Evolutionary conservation across 1,284 basidiomycete genomes (phyloP).

Genomic region (Omphalotus olearius): DNA sequence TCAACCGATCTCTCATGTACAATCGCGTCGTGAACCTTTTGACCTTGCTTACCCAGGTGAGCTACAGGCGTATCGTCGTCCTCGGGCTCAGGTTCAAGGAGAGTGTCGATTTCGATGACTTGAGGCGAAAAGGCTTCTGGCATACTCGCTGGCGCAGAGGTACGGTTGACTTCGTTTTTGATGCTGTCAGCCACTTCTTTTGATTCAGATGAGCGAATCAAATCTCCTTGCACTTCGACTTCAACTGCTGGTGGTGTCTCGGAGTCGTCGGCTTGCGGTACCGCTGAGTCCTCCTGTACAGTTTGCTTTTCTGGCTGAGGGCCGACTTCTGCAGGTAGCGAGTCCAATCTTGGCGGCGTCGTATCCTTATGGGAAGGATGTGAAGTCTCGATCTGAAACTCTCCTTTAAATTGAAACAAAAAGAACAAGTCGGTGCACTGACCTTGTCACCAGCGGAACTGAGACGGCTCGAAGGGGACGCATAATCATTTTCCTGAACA

Average conservation of each 20-base stretch:
- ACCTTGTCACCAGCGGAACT: neutral
- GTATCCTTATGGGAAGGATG: no score
- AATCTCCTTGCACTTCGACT: neutral
- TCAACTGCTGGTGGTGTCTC: neutral
- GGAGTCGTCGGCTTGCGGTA: neutral
- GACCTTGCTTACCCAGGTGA: neutral
- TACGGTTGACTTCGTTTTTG: slow-evolving; percentile 8
- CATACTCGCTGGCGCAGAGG: neutral
- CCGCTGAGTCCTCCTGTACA: neutral
- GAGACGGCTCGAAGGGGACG: slow-evolving; percentile 1
- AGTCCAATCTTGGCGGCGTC: no score
- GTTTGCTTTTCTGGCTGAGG: neutral
- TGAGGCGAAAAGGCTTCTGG: slow-evolving; percentile 7
- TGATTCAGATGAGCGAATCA: no score
- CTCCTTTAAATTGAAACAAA: neutral
- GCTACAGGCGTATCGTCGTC: slow-evolving; percentile 8
- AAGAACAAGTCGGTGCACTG: neutral
- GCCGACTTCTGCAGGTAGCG: no score
- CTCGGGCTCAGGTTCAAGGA: slow-evolving; percentile 9
- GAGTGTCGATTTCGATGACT: slow-evolving; percentile 13
- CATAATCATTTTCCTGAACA: slow-evolving; percentile 11
- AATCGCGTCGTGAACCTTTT: neutral
- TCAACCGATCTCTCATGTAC: no score
- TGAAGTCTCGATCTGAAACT: no score
- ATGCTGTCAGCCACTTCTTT: slow-evolving; percentile 9